phyloP scores from a whole-genome alignment of 1,284 basidiomycete genomes.

The Trametes hirsuta region DNA sequence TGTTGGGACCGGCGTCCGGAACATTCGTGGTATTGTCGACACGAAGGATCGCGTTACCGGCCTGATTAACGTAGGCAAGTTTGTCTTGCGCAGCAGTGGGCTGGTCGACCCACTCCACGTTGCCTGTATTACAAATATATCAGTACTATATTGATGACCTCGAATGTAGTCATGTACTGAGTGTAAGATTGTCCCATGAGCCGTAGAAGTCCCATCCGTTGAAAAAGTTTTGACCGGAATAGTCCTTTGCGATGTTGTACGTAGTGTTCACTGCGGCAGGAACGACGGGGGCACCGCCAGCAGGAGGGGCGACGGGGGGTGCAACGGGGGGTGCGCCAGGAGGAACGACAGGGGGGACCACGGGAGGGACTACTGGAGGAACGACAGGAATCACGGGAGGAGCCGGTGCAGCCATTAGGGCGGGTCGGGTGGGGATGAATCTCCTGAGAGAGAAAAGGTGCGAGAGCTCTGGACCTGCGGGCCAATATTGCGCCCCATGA shows the following conservation, averaged over 20 bases:
- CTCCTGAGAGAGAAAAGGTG: neutral
- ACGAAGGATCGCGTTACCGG: conserved; percentile 58
- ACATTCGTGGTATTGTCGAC: conserved; percentile 62
- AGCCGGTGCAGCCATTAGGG: neutral
- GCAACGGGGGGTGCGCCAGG: neutral
- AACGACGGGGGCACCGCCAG: neutral
- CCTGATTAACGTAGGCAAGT: conserved; percentile 56
- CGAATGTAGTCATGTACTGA: conserved; percentile 54
- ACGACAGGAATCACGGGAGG: neutral
- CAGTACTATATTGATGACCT: conserved; percentile 58
- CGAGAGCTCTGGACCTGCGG: conserved; percentile 1
- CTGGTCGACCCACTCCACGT: conserved; percentile 53
- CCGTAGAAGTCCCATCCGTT: conserved; percentile 64
- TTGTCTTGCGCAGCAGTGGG: conserved; percentile 43
- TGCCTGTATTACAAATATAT: conserved; percentile 40
- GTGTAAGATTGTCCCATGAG: conserved; percentile 61
- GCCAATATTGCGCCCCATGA: neutral
- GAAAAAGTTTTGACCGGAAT: conserved; percentile 60
- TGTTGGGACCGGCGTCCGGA: conserved; percentile 38
- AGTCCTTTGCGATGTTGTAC: conserved; percentile 50
- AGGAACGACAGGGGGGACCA: neutral
- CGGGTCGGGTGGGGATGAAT: neutral
- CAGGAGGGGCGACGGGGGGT: neutral
- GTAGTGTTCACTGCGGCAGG: conserved; percentile 4
- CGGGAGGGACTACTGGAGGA: neutral